Evolutionary conservation across 23 red algal species (phyloP).

Genomic region (Agarophyton chilense): DNA sequence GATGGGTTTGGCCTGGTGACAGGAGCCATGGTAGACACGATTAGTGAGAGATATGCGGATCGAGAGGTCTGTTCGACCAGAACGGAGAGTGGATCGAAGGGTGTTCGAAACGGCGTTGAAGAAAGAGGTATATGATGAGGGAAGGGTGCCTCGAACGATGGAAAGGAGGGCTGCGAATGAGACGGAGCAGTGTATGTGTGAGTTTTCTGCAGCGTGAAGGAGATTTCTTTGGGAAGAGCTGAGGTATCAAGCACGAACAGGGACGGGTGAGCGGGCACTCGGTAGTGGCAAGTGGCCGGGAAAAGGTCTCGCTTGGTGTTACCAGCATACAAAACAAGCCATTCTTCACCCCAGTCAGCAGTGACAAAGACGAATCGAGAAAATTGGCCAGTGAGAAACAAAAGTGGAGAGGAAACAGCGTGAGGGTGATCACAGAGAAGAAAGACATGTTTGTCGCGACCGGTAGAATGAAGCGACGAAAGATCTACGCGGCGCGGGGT

Average conservation of each 20-base stretch:
- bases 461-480: not conserved
- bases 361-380: not conserved
- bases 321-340: not conserved
- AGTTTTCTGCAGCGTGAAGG: not conserved
- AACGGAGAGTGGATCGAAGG: not conserved
- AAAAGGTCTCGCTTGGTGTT: slow-evolving; percentile 2
- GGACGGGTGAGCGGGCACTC: not conserved
- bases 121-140: not conserved
- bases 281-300: not conserved
- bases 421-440: not conserved
- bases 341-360: not conserved
- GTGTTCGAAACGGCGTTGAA: not conserved
- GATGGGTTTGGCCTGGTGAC: not conserved
- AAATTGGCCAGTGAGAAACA: not conserved
- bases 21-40: not conserved
- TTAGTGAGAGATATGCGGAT: not conserved
- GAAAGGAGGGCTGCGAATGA: not conserved
- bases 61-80: not conserved
- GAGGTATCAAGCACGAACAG: slow-evolving; percentile 23
- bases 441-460: slow-evolving; percentile 8
- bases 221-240: not conserved
- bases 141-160: not conserved
- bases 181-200: not conserved
- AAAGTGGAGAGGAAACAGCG: not conserved
- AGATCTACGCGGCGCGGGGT: not conserved